phyloP scores from a whole-genome alignment of 352 stramenopile genomes.

The Globisporangium viniferum region DNA sequence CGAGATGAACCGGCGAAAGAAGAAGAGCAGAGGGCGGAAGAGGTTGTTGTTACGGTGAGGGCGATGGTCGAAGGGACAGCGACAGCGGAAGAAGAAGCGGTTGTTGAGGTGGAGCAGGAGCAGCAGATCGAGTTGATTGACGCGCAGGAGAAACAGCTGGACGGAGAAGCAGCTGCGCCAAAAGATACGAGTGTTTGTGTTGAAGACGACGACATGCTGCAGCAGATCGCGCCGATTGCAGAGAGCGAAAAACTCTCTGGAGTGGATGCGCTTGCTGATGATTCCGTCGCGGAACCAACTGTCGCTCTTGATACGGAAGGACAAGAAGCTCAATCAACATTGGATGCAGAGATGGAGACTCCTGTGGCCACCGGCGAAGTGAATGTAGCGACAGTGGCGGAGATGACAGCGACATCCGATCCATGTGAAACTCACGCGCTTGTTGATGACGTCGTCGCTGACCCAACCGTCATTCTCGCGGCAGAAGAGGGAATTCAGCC shows the following conservation, averaged over 20 bases:
- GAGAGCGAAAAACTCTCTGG: background rate
- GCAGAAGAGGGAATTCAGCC: background rate
- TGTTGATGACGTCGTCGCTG: background rate
- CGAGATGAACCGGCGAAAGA: background rate
- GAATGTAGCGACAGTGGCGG: background rate
- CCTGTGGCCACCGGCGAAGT: background rate
- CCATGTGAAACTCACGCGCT: background rate
- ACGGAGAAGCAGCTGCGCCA: background rate
- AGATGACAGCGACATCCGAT: background rate
- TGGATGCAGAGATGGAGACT: background rate
- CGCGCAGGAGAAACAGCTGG: background rate
- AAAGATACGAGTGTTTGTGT: background rate
- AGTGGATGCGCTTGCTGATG: background rate
- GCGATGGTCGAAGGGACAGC: background rate
- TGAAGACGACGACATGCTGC: background rate
- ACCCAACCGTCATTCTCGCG: background rate
- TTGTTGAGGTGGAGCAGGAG: constrained; percentile 1
- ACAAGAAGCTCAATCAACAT: background rate
- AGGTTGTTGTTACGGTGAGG: background rate
- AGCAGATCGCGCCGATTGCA: background rate
- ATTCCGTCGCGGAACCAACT: background rate
- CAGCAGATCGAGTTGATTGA: background rate
- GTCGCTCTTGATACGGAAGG: background rate
- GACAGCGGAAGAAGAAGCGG: background rate
- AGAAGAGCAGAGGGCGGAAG: background rate